phyloP scores from a whole-genome alignment of 2,329 filamentous ascomycete genomes.

The Camptophora hylomeconis region DNA sequence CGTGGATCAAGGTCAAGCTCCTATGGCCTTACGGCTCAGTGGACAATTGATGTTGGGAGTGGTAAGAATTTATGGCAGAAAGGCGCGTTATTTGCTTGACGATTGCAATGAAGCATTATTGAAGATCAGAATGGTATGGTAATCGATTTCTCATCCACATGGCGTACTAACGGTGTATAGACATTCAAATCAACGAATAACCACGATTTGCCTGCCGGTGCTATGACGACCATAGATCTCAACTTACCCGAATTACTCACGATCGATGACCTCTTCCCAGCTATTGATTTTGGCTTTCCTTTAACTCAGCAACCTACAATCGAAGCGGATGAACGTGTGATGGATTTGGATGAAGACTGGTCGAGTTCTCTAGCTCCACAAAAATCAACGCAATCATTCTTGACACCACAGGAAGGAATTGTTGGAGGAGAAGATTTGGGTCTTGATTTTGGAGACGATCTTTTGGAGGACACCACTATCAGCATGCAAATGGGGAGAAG shows the following conservation, averaged over 20 bases:
- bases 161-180: slow-evolving; percentile 37
- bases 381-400: slow-evolving; percentile 45
- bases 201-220: slow-evolving; percentile 79
- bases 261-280: slow-evolving; percentile 80
- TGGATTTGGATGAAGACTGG: slow-evolving; percentile 35
- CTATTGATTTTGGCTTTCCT: slow-evolving; percentile 68
- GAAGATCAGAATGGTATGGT: slow-evolving; percentile 94
- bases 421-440: slow-evolving; percentile 55
- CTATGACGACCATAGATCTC: slow-evolving; percentile 71
- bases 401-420: slow-evolving; percentile 34
- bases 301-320: slow-evolving; percentile 54
- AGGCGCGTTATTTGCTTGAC: slow-evolving; percentile 88
- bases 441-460: slow-evolving; percentile 56
- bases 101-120: slow-evolving; percentile 95
- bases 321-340: slow-evolving; percentile 33
- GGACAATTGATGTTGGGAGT: slow-evolving; percentile 91
- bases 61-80: slow-evolving; percentile 92
- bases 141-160: background rate
- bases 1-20: slow-evolving; percentile 81
- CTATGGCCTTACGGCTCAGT: slow-evolving; percentile 85
- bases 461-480: slow-evolving; percentile 48
- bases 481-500: slow-evolving; percentile 88
- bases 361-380: slow-evolving; percentile 65
- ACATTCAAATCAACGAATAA: slow-evolving; percentile 90
- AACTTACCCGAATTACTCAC: slow-evolving; percentile 87